Conservation (phyloP, 163 green algal species). For the Prototheca cutis region DNA sequence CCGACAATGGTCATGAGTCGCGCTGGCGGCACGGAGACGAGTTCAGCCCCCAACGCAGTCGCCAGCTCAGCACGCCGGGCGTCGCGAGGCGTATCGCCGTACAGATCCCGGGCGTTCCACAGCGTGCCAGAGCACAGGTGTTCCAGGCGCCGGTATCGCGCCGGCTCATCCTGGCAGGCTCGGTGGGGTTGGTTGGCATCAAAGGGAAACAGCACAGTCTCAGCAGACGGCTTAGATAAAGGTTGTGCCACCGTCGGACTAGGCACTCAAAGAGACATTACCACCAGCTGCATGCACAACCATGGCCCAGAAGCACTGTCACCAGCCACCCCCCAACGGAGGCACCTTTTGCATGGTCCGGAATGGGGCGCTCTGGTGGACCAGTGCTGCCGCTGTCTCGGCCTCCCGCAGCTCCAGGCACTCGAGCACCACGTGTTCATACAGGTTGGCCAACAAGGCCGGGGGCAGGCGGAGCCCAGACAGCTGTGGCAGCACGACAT, state of each 20-base stretch:
- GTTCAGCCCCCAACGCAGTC: slow-evolving; percentile 63
- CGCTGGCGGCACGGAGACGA: slow-evolving; percentile 72
- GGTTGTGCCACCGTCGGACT: too few relatives aligned
- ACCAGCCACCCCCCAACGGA: too few relatives aligned
- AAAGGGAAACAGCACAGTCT: too few relatives aligned
- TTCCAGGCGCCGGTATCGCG: slow-evolving; percentile 70
- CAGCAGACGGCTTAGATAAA: too few relatives aligned
- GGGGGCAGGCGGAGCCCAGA: slow-evolving; percentile 76
- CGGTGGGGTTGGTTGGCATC: too few relatives aligned
- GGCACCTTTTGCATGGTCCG: slow-evolving; percentile 59
- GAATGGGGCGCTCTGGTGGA: slow-evolving; percentile 66
- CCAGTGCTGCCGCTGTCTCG: slow-evolving; percentile 79
- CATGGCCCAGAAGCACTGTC: too few relatives aligned
- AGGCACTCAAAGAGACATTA: too few relatives aligned
- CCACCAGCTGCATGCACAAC: too few relatives aligned
- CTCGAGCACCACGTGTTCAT: slow-evolving; percentile 94
- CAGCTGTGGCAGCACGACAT: slow-evolving; percentile 78
- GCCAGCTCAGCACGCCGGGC: slow-evolving; percentile 70
- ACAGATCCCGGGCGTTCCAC: slow-evolving; percentile 55
- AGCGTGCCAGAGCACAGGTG: slow-evolving; percentile 44
- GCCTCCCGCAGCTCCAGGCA: slow-evolving; percentile 88
- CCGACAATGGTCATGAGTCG: slow-evolving; percentile 90
- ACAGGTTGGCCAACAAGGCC: slow-evolving; percentile 82
- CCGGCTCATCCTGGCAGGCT: slow-evolving; percentile 70
- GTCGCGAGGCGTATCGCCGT: slow-evolving; percentile 46